Evolutionary conservation across 192 early-diverging fungal genomes (phyloP).

Genomic region (Coemansia sp.): DNA sequence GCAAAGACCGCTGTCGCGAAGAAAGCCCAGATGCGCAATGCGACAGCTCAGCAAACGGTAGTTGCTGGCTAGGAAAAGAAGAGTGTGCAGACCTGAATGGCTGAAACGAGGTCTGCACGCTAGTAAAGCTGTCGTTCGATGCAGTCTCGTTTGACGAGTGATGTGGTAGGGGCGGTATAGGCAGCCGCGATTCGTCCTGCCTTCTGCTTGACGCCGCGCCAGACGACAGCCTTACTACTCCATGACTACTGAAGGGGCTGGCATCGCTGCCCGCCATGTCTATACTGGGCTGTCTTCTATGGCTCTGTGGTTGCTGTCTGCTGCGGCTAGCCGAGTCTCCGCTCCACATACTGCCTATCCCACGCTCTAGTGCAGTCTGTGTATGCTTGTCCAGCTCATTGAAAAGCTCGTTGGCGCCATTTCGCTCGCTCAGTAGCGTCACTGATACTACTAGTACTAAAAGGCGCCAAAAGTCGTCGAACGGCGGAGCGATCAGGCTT

Average conservation of each 20-base stretch:
- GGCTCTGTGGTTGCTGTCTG: not conserved
- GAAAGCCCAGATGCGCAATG: not conserved
- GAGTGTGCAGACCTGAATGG: slow-evolving; percentile 33
- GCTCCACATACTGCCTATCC: slow-evolving; percentile 38
- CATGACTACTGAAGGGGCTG: slow-evolving; percentile 2
- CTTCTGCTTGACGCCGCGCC: not conserved
- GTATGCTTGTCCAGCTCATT: slow-evolving; percentile 17
- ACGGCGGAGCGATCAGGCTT: slow-evolving; percentile 23
- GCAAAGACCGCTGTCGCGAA: slow-evolving; percentile 6
- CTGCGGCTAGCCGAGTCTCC: not conserved
- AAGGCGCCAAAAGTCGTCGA: slow-evolving; percentile 49
- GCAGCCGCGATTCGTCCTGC: not conserved
- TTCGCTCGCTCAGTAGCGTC: slow-evolving; percentile 41
- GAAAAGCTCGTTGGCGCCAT: slow-evolving; percentile 26
- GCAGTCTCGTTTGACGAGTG: not conserved
- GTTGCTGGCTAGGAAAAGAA: slow-evolving; percentile 17
- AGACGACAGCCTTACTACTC: slow-evolving; percentile 3
- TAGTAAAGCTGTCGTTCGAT: slow-evolving; percentile 24
- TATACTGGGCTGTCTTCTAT: not conserved
- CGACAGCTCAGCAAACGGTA: not conserved
- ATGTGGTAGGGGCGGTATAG: not conserved
- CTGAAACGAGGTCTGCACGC: slow-evolving; percentile 29
- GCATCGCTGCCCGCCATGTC: slow-evolving; percentile 4
- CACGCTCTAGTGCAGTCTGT: slow-evolving; percentile 16
- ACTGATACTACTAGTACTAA: slow-evolving; percentile 37